Conservation (phyloP, 208 protist species). For the Angomonas deanei region DNA sequence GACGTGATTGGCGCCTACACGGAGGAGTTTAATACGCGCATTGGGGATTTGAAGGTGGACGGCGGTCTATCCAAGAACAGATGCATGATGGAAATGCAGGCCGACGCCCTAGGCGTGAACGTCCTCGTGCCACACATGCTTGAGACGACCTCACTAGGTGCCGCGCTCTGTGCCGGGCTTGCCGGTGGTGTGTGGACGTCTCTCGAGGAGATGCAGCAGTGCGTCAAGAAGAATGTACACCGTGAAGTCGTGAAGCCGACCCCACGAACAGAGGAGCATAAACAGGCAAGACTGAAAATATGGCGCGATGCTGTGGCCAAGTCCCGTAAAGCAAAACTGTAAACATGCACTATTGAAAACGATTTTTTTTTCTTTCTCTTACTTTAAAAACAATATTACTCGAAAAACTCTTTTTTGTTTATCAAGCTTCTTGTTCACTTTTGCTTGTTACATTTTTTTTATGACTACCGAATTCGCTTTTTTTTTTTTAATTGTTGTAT, state of each 20-base stretch:
- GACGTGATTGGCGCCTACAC: constrained; percentile 85
- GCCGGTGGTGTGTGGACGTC: constrained; percentile 59
- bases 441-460: constrained; percentile 1
- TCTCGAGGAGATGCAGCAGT: constrained; percentile 30
- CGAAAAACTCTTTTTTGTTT: too few species aligned
- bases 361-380: constrained; percentile 12
- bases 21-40: constrained; percentile 58
- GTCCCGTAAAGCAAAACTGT: constrained; percentile 68
- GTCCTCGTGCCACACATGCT: constrained; percentile 61
- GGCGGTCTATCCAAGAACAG: constrained; percentile 91
- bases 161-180: constrained; percentile 70
- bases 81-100: constrained; percentile 94
- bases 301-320: constrained; percentile 43
- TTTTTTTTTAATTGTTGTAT: constrained; percentile 12
- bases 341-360: too few species aligned
- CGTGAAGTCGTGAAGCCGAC: constrained; percentile 28
- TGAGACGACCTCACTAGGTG: constrained; percentile 77
- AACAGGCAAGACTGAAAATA: neutral
- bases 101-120: constrained; percentile 77
- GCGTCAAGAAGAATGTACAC: constrained; percentile 21
- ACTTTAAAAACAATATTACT: too few species aligned
- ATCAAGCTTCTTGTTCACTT: neutral
- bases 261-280: neutral
- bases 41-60: constrained; percentile 90
- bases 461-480: neutral